Evolutionary conservation across 2,329 filamentous ascomycete genomes (phyloP).

Genomic region (Fusarium sp.): DNA sequence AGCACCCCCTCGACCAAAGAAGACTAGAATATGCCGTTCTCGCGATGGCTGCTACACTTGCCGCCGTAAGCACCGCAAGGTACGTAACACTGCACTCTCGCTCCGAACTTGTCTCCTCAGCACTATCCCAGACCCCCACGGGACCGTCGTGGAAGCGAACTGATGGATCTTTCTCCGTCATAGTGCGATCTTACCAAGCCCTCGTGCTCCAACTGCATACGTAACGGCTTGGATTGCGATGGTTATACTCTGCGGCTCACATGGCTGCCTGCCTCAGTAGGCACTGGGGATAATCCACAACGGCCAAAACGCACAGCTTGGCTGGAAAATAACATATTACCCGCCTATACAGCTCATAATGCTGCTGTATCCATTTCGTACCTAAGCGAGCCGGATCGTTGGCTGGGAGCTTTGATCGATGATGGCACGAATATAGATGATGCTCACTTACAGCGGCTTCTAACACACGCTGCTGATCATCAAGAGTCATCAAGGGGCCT

Average conservation of each 20-base stretch:
- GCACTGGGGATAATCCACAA: neutral
- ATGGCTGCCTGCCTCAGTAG: neutral
- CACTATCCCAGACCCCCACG: neutral
- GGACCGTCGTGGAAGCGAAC: neutral
- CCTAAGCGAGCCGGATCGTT: neutral
- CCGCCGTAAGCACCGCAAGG: neutral
- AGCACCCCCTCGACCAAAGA: neutral
- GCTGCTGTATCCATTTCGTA: accelerated
- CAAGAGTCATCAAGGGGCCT: accelerated
- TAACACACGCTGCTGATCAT: neutral
- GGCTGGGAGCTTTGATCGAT: neutral
- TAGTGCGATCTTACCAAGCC: neutral
- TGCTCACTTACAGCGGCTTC: neutral
- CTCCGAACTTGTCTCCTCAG: neutral
- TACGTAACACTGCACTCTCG: neutral
- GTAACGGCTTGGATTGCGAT: neutral
- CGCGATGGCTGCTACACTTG: neutral
- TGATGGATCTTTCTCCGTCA: neutral
- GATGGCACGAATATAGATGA: neutral
- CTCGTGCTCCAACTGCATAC: neutral
- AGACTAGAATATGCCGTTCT: neutral
- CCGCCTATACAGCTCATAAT: accelerated
- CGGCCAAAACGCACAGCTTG: neutral
- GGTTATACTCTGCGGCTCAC: neutral
- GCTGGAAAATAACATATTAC: neutral